Percentiles rank a stretch among this genome's conserved stretches.
phyloP scores from a whole-genome alignment of 768 basidiomycete species.

The Amanita fuliginea region DNA sequence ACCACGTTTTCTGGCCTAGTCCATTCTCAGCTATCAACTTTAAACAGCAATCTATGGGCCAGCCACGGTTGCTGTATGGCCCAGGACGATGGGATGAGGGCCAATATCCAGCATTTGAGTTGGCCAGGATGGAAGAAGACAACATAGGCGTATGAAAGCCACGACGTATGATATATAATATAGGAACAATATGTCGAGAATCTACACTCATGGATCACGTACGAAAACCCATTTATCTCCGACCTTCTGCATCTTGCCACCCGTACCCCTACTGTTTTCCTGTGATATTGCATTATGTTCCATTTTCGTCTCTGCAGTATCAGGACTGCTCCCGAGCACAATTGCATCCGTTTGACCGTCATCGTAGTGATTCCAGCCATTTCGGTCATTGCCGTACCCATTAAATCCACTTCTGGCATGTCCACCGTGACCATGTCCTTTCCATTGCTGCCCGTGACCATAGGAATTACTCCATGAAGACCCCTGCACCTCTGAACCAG shows the following conservation, averaged over 20 bases:
- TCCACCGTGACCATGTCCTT: constrained; percentile 25
- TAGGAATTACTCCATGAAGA: constrained; percentile 9
- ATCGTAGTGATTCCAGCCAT: constrained; percentile 23
- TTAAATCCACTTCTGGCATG: constrained; percentile 23
- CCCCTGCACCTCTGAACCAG: constrained; percentile 9
- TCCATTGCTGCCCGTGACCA: constrained; percentile 15
- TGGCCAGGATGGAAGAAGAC: constrained; percentile 32
- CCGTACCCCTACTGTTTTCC: constrained; percentile 16
- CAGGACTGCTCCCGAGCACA: constrained; percentile 39
- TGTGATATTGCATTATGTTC: constrained; percentile 2
- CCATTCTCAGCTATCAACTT: constrained; percentile 38
- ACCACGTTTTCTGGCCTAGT: constrained; percentile 56
- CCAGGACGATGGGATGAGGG: constrained; percentile 12
- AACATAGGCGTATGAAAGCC: constrained; percentile 23
- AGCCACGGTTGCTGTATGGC: constrained; percentile 34
- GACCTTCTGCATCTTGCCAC: constrained; percentile 56
- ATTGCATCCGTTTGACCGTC: constrained; percentile 43
- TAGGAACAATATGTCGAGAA: constrained; percentile 4
- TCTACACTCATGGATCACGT: constrained; percentile 24
- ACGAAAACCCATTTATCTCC: constrained; percentile 70
- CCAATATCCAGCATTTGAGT: constrained; percentile 27
- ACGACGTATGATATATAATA: constrained; percentile 10
- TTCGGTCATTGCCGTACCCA: constrained; percentile 37
- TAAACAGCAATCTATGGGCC: constrained; percentile 15
- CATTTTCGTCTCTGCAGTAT: constrained; percentile 8